Percentiles rank a stretch among this genome's conserved stretches.
phyloP scores from a whole-genome alignment of 2,329 filamentous ascomycete genomes.

The Ramichloridium luteum region DNA sequence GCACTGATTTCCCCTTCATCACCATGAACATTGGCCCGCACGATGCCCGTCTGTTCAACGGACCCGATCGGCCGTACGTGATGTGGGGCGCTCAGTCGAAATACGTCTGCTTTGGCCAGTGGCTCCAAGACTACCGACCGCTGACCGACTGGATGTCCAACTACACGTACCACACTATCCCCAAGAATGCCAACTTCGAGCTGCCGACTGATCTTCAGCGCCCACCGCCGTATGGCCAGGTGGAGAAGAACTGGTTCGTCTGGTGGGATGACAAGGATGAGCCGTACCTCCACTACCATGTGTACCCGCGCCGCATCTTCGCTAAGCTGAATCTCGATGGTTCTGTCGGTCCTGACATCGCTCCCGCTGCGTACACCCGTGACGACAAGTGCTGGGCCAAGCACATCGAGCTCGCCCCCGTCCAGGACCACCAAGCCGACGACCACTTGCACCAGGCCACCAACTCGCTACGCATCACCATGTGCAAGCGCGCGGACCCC shows the following conservation, averaged over 20 bases:
- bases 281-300: slow-evolving; percentile 42
- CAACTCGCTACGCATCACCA: slow-evolving; percentile 44
- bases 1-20: slow-evolving; percentile 1
- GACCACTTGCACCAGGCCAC: slow-evolving; percentile 47
- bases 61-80: slow-evolving; percentile 36
- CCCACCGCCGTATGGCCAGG: slow-evolving; percentile 29
- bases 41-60: slow-evolving; percentile 46
- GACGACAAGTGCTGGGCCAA: slow-evolving; percentile 39
- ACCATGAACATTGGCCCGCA: slow-evolving; percentile 34
- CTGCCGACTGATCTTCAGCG: slow-evolving; percentile 39
- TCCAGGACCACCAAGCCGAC: slow-evolving; percentile 1
- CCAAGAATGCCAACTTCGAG: slow-evolving; percentile 23
- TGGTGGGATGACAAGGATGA: slow-evolving; percentile 42
- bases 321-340: slow-evolving; percentile 35
- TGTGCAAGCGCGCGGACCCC: slow-evolving; percentile 38
- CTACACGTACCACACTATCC: not conserved
- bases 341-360: slow-evolving; percentile 35
- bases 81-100: slow-evolving; percentile 44
- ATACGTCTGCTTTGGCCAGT: slow-evolving; percentile 45
- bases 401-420: slow-evolving; percentile 11
- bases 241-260: slow-evolving; percentile 51
- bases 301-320: slow-evolving; percentile 38
- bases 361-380: slow-evolving; percentile 20
- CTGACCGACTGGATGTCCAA: slow-evolving; percentile 28
- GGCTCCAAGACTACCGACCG: slow-evolving; percentile 40